A percentile compares a stretch with the other conserved stretches of the same genome.
Conservation (phyloP, 106 monocot genomes). For the Amphibolis antarctica region DNA sequence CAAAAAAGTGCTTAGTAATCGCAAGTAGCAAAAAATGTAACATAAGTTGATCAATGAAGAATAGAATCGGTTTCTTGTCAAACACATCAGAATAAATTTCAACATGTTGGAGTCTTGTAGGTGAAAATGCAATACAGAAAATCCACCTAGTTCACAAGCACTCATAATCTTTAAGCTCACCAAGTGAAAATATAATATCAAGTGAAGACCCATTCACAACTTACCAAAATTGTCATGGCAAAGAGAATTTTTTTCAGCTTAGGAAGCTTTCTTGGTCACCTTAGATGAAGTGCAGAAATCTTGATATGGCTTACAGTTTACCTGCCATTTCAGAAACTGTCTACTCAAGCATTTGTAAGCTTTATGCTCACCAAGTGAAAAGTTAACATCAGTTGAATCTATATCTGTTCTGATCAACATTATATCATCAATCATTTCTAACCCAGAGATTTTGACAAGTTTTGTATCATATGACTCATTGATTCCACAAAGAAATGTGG, state of each 20-base stretch:
- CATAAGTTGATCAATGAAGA: too few species aligned
- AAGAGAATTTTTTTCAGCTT: neutral
- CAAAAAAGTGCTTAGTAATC: too few species aligned
- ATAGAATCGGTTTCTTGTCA: too few species aligned
- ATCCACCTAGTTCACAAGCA: too few species aligned
- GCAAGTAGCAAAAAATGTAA: too few species aligned
- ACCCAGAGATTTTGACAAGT: conserved; percentile 3
- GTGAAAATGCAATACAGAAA: too few species aligned
- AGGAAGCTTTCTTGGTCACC: neutral
- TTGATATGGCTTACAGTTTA: conserved; percentile 39
- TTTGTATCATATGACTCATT: conserved; percentile 3
- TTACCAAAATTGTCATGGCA: neutral
- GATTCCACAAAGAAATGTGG: conserved; percentile 51
- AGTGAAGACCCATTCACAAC: neutral
- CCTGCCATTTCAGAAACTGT: conserved; percentile 50
- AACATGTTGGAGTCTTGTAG: too few species aligned
- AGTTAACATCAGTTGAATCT: conserved; percentile 16
- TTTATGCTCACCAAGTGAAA: conserved; percentile 30
- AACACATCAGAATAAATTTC: too few species aligned
- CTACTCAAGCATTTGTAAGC: conserved; percentile 33
- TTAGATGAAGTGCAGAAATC: conserved; percentile 40
- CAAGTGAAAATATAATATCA: conserved; percentile 14
- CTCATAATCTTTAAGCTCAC: conserved; percentile 33
- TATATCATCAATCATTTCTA: conserved; percentile 39
- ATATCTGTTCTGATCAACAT: conserved; percentile 38